These are phyloP conservation scores for Scutellaria baicalensis DNA, from an alignment of 257 asterid genomes.

Conservation along the genomic window DNA sequence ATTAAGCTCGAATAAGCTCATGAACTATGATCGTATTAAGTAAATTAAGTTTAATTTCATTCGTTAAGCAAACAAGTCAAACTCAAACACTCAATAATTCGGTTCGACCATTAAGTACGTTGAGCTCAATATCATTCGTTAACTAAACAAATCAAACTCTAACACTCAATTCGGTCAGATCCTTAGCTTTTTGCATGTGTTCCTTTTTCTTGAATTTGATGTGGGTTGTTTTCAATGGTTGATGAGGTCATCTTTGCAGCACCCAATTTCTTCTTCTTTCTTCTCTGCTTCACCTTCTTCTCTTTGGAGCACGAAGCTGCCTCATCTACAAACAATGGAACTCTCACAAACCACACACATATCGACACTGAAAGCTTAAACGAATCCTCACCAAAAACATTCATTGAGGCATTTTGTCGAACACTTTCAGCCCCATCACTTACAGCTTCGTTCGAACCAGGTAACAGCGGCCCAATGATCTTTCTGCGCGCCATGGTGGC, in stretches of 20 bases:
- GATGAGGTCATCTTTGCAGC: conserved; percentile 14
- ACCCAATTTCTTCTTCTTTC: conserved; percentile 44
- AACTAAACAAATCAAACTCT: too few relatives aligned
- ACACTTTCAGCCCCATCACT: conserved; percentile 24
- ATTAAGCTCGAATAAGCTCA: too few relatives aligned
- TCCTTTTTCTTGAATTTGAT: too few relatives aligned
- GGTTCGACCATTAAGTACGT: too few relatives aligned
- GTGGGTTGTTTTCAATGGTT: conserved; percentile 11
- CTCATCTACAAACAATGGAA: conserved; percentile 16
- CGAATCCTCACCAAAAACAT: conserved; percentile 12
- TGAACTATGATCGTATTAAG: too few relatives aligned
- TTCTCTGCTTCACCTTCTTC: conserved; percentile 47
- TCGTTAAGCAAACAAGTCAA: too few relatives aligned
- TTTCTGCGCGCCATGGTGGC: conserved; percentile 36
- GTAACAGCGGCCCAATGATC: conserved; percentile 59
- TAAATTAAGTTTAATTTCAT: too few relatives aligned
- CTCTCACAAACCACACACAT: neutral
- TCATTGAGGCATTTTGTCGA: conserved; percentile 37
- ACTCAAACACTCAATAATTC: too few relatives aligned
- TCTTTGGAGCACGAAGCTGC: conserved; percentile 20
- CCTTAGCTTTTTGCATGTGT: too few relatives aligned
- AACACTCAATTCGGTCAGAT: too few relatives aligned
- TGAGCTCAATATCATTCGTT: too few relatives aligned
- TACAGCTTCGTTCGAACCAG: conserved; percentile 2
- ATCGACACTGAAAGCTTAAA: neutral